These are phyloP conservation scores for Tolypocladium endophyticum DNA, from an alignment of 2,329 filamentous ascomycete genomes.

Conservation along the genomic window DNA sequence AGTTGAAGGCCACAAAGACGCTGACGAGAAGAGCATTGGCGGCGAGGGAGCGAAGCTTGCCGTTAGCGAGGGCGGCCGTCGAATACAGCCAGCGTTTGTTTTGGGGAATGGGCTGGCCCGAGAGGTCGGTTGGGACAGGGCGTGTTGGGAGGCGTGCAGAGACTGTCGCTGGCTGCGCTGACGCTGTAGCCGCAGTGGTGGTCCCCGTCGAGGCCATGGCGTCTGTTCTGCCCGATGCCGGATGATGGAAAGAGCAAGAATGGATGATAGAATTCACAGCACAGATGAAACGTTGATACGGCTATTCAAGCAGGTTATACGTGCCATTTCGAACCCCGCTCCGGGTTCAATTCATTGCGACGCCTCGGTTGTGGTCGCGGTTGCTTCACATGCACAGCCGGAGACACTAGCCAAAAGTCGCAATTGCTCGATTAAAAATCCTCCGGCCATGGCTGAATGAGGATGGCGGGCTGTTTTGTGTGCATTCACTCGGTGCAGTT, in stretches of 20 bases:
- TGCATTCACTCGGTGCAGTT: neutral
- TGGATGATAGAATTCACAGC: neutral
- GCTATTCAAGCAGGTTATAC: too few species aligned
- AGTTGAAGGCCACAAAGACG: constrained; percentile 6
- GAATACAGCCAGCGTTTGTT: constrained; percentile 6
- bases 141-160: neutral
- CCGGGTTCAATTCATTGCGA: neutral
- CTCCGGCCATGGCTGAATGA: neutral
- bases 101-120: constrained; percentile 6
- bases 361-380: neutral
- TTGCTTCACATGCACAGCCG: neutral
- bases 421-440: too few species aligned
- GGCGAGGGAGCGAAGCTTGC: constrained; percentile 1
- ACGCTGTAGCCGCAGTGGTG: neutral
- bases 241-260: neutral
- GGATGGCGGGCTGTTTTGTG: neutral
- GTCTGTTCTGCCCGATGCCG: neutral
- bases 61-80: constrained; percentile 1
- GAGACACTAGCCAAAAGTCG: neutral
- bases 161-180: neutral
- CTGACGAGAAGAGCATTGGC: neutral
- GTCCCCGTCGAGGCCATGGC: neutral
- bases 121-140: constrained; percentile 5
- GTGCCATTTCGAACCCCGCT: neutral
- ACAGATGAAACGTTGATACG: too few species aligned